Conservation (phyloP, 1,139 yeast genomes). For the Hansenula sp. region DNA sequence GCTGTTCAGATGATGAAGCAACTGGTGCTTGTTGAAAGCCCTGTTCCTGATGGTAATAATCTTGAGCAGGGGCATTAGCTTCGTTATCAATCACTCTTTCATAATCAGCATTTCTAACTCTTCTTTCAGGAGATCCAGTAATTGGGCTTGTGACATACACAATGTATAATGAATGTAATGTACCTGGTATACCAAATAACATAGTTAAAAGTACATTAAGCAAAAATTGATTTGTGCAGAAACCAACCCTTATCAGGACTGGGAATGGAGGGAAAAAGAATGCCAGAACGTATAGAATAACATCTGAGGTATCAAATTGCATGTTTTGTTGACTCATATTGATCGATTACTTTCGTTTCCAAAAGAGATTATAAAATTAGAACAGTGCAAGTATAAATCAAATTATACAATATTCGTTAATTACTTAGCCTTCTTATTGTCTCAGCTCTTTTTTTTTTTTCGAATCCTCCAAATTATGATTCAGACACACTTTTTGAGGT, state of each 20-base stretch:
- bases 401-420: too few species aligned
- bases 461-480: too few species aligned
- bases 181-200: slow-evolving; percentile 28
- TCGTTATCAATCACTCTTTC: slow-evolving; percentile 16
- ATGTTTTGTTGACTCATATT: slow-evolving; percentile 1
- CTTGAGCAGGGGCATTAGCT: slow-evolving; percentile 6
- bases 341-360: not conserved
- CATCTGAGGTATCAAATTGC: slow-evolving; percentile 20
- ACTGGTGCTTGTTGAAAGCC: too few species aligned
- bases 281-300: slow-evolving; percentile 23
- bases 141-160: slow-evolving; percentile 17
- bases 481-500: too few species aligned
- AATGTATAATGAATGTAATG: slow-evolving; percentile 20
- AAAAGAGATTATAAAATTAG: not conserved
- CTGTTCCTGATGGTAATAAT: too few species aligned
- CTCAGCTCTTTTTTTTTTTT: too few species aligned
- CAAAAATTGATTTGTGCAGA: slow-evolving; percentile 23
- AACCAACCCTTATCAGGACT: slow-evolving; percentile 26
- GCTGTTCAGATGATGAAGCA: not conserved
- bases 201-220: slow-evolving; percentile 22
- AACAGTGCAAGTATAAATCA: too few species aligned
- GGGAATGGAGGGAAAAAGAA: slow-evolving; percentile 28
- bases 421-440: too few species aligned
- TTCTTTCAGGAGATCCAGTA: slow-evolving; percentile 13
- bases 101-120: slow-evolving; percentile 13